These are phyloP conservation scores for Aspergillus avenaceus DNA, from an alignment of 495 filamentous ascomycete species.

Conservation along the genomic window DNA sequence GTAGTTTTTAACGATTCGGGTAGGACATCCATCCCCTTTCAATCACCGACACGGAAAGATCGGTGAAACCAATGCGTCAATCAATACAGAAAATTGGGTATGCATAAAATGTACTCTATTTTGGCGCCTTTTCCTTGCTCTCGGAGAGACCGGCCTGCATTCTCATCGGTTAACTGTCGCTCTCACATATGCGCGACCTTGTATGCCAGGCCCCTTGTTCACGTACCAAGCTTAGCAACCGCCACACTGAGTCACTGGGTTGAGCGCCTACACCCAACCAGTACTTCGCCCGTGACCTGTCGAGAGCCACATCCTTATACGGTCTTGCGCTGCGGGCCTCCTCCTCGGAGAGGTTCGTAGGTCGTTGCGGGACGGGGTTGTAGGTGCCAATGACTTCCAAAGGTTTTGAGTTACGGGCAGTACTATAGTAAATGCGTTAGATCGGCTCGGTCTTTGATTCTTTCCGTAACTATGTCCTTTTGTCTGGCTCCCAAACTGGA, in stretches of 20 bases:
- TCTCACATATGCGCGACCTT: background rate
- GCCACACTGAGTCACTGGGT: slow-evolving; percentile 83
- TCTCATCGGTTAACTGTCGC: background rate
- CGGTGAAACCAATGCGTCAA: background rate
- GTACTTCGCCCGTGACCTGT: slow-evolving; percentile 77
- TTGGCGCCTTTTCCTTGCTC: background rate
- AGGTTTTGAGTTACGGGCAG: slow-evolving; percentile 78
- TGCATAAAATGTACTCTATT: background rate
- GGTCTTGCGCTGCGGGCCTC: slow-evolving; percentile 50
- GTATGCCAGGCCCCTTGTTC: background rate
- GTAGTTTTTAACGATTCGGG: background rate
- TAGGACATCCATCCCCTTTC: background rate
- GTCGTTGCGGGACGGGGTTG: slow-evolving; percentile 76
- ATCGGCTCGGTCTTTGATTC: slow-evolving; percentile 1
- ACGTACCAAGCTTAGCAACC: slow-evolving; percentile 79
- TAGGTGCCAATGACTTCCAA: slow-evolving; percentile 95
- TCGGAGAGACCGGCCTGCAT: background rate
- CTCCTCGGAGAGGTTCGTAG: slow-evolving; percentile 57
- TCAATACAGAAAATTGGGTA: background rate
- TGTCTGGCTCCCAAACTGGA: background rate
- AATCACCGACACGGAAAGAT: background rate
- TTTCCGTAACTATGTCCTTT: slow-evolving; percentile 32
- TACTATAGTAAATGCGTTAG: slow-evolving; percentile 17
- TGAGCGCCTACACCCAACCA: slow-evolving; percentile 97
- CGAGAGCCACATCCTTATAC: slow-evolving; percentile 87